Evolutionary conservation across 148 eudicot genomes (phyloP).

Genomic region (Spergularia bocconei): DNA sequence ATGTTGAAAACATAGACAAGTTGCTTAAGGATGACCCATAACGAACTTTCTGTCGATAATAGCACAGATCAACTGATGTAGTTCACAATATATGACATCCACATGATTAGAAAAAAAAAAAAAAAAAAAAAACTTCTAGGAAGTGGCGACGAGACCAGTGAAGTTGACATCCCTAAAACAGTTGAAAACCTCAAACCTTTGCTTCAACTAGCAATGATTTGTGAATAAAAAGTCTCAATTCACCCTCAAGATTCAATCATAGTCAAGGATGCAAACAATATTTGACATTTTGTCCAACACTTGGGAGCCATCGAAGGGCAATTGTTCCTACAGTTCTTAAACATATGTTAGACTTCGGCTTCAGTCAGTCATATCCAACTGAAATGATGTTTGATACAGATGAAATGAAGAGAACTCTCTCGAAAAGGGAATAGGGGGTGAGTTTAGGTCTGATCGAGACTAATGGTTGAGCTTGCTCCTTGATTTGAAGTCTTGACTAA

Average conservation of each 20-base stretch:
- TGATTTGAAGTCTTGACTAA: too few relatives aligned
- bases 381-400: too few relatives aligned
- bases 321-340: not conserved
- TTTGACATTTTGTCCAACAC: slow-evolving; percentile 1
- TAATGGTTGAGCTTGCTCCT: too few relatives aligned
- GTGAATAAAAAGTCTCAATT: not conserved
- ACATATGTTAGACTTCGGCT: not conserved
- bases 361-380: not conserved
- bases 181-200: slow-evolving; percentile 17
- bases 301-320: not conserved
- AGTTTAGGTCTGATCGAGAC: too few relatives aligned
- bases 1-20: not conserved
- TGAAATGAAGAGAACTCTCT: too few relatives aligned
- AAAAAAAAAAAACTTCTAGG: not conserved
- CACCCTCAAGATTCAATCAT: not conserved
- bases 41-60: too few relatives aligned
- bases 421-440: too few relatives aligned
- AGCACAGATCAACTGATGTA: too few relatives aligned
- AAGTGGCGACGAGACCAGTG: slow-evolving; percentile 5
- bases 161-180: slow-evolving; percentile 17
- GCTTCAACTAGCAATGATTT: slow-evolving; percentile 20
- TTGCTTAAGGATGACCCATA: too few relatives aligned
- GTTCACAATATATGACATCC: too few relatives aligned
- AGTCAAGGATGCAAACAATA: not conserved
- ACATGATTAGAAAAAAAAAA: too few relatives aligned